Evolutionary conservation across 805 yeast genomes (phyloP), one percentile per base, ranked within the genome.

Genomic region (Millerozyma acaciae): DNA sequence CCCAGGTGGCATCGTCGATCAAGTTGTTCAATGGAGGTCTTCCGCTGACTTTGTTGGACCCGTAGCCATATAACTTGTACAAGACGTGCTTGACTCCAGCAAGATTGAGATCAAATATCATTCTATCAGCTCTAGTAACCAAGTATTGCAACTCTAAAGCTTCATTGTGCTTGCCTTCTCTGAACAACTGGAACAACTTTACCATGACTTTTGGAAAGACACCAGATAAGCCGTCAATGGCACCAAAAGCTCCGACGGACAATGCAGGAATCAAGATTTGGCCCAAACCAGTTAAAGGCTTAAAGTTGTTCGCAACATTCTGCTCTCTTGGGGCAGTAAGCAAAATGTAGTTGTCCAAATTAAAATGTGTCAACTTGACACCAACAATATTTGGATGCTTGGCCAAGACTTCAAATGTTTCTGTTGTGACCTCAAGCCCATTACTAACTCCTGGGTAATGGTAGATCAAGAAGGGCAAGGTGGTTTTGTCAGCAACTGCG

Each of bases 401-500:
- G 4, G 57, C 40, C 5, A 62, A 41, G 9, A 16, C 35, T 28
- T 48, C 48, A 31, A 44, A 51, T 4, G 58, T 44, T 9, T 55
- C 53, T 8, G 43, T 32, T 2, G 43, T 34, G 16, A 59, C 34
- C 7, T 47, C 49, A 21, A 60, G 55, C 19, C 57, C 58, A 27
- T 63, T 63, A 23, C 54, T 33, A n/a, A 53, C 58, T 5, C 63
- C 65, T 14, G 68, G 68, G 32, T 58, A 64, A 22, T 60, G 48
- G 38, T 64, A 62, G 23, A 64, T 51, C 34, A 62, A 37, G 2
- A 64, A 43, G 13, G 70, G 70, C 10, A 64, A 38, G 1, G 48
- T 53, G 14, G 65, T 51, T 21, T 42, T 39, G 22, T 53, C 54
- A 14, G 65, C 68, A 25, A 62, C 53, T 9, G 33, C 36, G 2